These are phyloP conservation scores for Aureobasidium namibiae DNA, from an alignment of 2,329 filamentous ascomycete genomes.

Conservation along the genomic window DNA sequence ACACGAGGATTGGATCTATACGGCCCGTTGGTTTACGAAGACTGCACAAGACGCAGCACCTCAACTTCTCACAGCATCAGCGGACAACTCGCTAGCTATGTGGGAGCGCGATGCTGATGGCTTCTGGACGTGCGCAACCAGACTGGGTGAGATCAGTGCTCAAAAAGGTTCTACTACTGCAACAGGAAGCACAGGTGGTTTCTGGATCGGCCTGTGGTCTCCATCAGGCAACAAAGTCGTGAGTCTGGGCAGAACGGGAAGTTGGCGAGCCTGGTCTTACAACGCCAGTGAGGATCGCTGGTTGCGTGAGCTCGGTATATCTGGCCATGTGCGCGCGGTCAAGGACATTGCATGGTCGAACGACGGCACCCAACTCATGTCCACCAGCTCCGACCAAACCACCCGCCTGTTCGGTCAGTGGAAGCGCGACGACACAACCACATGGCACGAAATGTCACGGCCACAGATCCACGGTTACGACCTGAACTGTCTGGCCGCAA, in stretches of 20 bases:
- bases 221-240: constrained; percentile 66
- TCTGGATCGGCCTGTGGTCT: constrained; percentile 93
- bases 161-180: constrained; percentile 95
- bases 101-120: constrained; percentile 81
- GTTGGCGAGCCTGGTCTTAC: constrained; percentile 81
- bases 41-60: constrained; percentile 27
- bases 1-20: constrained; percentile 98
- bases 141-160: constrained; percentile 86
- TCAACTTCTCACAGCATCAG: constrained; percentile 73
- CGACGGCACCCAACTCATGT: constrained; percentile 74
- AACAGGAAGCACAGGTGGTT: constrained; percentile 89
- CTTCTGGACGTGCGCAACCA: constrained; percentile 79
- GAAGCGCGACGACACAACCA: constrained; percentile 45
- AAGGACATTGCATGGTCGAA: constrained; percentile 78
- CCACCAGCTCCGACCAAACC: constrained; percentile 86
- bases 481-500: constrained; percentile 80
- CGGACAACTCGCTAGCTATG: constrained; percentile 87
- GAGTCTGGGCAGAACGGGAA: constrained; percentile 81
- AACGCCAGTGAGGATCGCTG: constrained; percentile 56
- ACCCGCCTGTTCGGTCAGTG: constrained; percentile 79
- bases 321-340: constrained; percentile 75
- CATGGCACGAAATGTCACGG: constrained; percentile 93
- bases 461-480: constrained; percentile 98
- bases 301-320: constrained; percentile 67
- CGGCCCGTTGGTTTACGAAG: constrained; percentile 61